Evolutionary conservation across 176 grass and related monocot genomes (phyloP), one percentile per base, ranked within the genome.

Genomic region (Bothriochloa decipiens): DNA sequence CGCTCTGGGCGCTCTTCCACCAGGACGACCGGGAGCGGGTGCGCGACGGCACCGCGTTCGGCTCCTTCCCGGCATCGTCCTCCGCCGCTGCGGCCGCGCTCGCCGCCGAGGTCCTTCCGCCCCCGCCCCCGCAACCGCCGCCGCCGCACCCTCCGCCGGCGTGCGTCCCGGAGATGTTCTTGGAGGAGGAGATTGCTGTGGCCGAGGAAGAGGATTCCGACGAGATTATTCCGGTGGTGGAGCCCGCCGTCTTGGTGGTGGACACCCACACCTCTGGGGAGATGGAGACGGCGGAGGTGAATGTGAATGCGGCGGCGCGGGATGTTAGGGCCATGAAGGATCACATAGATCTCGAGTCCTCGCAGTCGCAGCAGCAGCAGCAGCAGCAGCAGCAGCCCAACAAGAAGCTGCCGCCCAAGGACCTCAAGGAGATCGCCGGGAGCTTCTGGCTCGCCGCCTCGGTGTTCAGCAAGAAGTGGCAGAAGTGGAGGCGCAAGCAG

Each of bases 401-500:
- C 49, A 52, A 86, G 85, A 96, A 88, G 79, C 69, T 40, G 81
- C 85, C 75, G 43, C 68, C 87, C 42, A 94, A 92, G 85, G 97
- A 99, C 84, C 76, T 96, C 14, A 99, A 99, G 82, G 97, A 96
- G 70, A 99, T 96, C 84, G 91, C 97, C 5, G 90, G 91, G 11
- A 99, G 88, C 91, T 99, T 99, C 91, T 94, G 93, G 97, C 86
- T 99, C 8, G 97, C 97, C 0, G 97, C 97, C 42, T 99, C 93
- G 16, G 97, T 99, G 28, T 99, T 96, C 81, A 99, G 97, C 86
- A 99, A 92, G 89, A 99, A 99, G 87, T 95, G 94, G 90, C 93
- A 96, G 81, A 92, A 96, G 35, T 99, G 97, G 96, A 81, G 93
- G 27, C 88, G 91, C 26, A 94, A 92, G 61, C 93, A 99, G 88